Evolutionary conservation across 768 basidiomycete species (phyloP).

Genomic region (Phylloporus rhodoxanthus): DNA sequence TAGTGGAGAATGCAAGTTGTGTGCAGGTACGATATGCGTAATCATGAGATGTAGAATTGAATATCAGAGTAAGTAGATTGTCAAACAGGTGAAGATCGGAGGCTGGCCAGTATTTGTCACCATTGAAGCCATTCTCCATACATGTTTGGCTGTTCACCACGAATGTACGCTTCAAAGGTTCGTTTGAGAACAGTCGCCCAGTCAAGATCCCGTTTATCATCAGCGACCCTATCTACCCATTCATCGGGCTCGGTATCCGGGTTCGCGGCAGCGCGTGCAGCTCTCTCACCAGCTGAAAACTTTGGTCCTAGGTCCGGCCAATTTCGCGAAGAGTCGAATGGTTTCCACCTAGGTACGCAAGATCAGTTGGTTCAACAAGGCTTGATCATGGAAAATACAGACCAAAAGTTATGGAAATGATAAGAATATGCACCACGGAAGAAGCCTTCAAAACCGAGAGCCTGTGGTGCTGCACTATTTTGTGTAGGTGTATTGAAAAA

Average conservation of each 20-base stretch:
- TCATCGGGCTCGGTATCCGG: constrained; percentile 31
- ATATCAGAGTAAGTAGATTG: constrained; percentile 30
- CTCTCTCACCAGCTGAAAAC: constrained; percentile 71
- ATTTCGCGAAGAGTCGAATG: constrained; percentile 89
- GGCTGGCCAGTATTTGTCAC: constrained; percentile 24
- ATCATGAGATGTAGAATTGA: constrained; percentile 18
- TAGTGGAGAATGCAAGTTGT: constrained; percentile 23
- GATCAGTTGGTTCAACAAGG: neutral
- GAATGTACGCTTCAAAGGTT: constrained; percentile 88
- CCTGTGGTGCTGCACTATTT: constrained; percentile 76
- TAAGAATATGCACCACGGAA: constrained; percentile 95
- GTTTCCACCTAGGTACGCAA: constrained; percentile 71
- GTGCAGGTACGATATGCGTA: constrained; percentile 25
- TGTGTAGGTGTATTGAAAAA: constrained; percentile 79
- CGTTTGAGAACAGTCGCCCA: constrained; percentile 96
- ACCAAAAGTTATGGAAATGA: constrained; percentile 96
- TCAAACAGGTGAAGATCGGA: constrained; percentile 12
- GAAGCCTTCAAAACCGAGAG: constrained; percentile 90
- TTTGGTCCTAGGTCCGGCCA: constrained; percentile 88
- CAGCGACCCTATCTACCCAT: constrained; percentile 40
- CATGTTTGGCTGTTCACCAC: constrained; percentile 91
- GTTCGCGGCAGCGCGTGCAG: constrained; percentile 45
- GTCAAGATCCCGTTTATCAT: constrained; percentile 76
- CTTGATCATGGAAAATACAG: constrained; percentile 17
- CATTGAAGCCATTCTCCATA: constrained; percentile 79